Evolutionary conservation across 441 rosid species (phyloP).

Genomic region (Syzygium malaccense): DNA sequence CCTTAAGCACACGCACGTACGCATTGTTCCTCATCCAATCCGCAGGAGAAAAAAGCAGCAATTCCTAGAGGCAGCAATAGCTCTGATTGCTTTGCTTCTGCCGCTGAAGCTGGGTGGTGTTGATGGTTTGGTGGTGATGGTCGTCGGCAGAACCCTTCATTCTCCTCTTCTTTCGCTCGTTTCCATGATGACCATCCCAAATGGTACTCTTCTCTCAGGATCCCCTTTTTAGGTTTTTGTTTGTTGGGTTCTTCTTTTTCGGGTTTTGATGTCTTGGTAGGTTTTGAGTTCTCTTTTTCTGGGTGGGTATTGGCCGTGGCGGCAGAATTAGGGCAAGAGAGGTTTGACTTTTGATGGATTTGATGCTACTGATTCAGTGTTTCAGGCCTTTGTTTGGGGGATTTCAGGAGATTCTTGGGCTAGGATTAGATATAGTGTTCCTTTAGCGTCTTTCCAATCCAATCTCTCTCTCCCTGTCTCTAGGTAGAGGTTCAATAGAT

Average conservation of each 20-base stretch:
- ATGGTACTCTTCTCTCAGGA: constrained; percentile 8
- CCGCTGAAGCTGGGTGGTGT: not conserved
- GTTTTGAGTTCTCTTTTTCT: not conserved
- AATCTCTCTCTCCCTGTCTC: not conserved
- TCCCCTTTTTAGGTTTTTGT: not conserved
- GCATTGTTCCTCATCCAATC: not conserved
- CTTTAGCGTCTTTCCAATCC: not conserved
- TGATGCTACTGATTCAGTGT: constrained; percentile 5
- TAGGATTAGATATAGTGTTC: constrained; percentile 4
- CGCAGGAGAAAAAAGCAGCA: not conserved
- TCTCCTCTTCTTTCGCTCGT: constrained; percentile 8
- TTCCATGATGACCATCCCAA: constrained; percentile 3
- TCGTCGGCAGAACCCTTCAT: not conserved
- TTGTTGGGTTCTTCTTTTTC: not conserved
- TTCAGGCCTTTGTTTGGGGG: constrained; percentile 5
- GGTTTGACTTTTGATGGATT: not conserved
- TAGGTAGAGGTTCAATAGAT: not conserved
- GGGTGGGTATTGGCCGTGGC: not conserved
- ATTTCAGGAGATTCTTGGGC: constrained; percentile 8
- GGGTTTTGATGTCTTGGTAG: not conserved
- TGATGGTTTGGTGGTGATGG: constrained; percentile 3
- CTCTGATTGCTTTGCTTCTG: not conserved
- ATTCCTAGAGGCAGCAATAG: not conserved
- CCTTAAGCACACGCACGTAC: not conserved
- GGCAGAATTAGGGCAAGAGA: not conserved